Evolutionary conservation across 2,329 filamentous ascomycete species (phyloP), one percentile per base, ranked within the genome.

Genomic region (Xylaria hypoxylon): DNA sequence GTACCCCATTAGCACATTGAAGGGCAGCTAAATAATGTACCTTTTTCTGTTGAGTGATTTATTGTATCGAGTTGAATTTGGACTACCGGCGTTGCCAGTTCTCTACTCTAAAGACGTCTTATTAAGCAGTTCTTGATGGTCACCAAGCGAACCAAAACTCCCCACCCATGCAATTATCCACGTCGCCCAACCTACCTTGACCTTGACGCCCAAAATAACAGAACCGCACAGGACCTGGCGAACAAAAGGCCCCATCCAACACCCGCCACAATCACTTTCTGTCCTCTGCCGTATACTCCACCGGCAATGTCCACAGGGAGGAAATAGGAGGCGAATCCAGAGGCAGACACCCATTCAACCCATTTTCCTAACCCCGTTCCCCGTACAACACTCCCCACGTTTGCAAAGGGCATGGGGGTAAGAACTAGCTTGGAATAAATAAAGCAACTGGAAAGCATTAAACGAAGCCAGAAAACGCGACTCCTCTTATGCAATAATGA

Each of bases 71-170:
- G 33, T 56, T 31, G 44, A 22, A 28, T 44, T n/a, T 22, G n/a
- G 13, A 38, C 5, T 40, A 40, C 28, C 26, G 44, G 31, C 52
- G 19, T 48, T 31, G n/a, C 13, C 28, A 42, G 33, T 38, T 33
- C 22, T 51, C 50, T 55, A 55, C 10, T 28, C 48, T 52, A 55
- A 38, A 24, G 13, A 38, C 13, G 28, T 40, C 6, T 17, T 7
- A 28, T 47, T 8, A 15, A 4, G 35, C 35, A 22, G 4, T 35
- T 26, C 24, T n/a, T 24, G 24, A 48, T 55, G 26, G 7, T 45
- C 17, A 47, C 40, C 59, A 47, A 53, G 31, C 53, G 31, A 57
- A 52, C 52, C 51, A 52, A 40, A 35, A 64, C 62, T 60, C 58
- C 42, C 40, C 50, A 24, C 26, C 38, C 5, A 65, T 65, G 58